A percentile compares a stretch with the other conserved stretches of the same genome.
Evolutionary conservation across 148 eudicot genomes (phyloP).

Genomic region (Mesembryanthemum crystallinum): DNA sequence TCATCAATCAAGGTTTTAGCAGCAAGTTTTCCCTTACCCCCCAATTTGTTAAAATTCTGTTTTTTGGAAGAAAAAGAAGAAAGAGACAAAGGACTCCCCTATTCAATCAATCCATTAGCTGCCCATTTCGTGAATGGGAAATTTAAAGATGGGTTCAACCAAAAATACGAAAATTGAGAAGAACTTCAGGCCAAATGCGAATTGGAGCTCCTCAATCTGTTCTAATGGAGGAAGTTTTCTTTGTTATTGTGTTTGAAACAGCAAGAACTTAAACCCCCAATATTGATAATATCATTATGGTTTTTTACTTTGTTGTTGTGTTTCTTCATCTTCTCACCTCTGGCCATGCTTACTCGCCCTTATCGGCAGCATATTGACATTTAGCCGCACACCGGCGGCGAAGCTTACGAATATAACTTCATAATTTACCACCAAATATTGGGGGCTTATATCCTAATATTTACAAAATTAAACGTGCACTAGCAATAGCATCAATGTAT

Average conservation of each 20-base stretch:
- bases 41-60: not conserved
- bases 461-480: not conserved
- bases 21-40: not conserved
- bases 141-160: not conserved
- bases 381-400: too few relatives aligned
- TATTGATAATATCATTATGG: too few relatives aligned
- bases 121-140: not conserved
- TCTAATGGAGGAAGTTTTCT: not conserved
- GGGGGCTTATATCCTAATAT: not conserved
- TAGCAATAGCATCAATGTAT: not conserved
- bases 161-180: not conserved
- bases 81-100: not conserved
- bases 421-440: too few relatives aligned
- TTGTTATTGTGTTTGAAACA: not conserved
- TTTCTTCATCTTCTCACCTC: too few relatives aligned
- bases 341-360: too few relatives aligned
- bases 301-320: too few relatives aligned
- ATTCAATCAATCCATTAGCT: not conserved
- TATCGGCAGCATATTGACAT: too few relatives aligned
- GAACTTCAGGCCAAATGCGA: not conserved
- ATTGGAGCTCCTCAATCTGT: not conserved
- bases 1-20: constrained; percentile 10
- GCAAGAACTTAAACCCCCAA: constrained; percentile 7
- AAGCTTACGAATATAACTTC: too few relatives aligned
- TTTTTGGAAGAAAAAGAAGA: not conserved